phyloP scores from a whole-genome alignment of 1,284 basidiomycete genomes.

The Sanguinoderma infundibulare region DNA sequence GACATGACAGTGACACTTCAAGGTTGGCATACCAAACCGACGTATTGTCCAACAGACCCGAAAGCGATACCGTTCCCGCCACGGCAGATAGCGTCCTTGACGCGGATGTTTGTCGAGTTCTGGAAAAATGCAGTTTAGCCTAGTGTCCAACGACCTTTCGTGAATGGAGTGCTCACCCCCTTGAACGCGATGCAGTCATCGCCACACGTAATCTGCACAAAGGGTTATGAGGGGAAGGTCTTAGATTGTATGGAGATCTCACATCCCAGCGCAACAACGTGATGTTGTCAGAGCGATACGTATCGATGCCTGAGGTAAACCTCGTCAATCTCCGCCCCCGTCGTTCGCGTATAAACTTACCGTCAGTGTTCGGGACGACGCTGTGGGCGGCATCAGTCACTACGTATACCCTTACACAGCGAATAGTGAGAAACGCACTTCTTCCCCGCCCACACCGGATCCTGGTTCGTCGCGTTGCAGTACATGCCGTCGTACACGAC shows the following conservation, averaged over 20 bases:
- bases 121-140: too few relatives aligned
- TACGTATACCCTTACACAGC: too few relatives aligned
- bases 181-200: conserved; percentile 73
- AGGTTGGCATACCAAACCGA: conserved; percentile 46
- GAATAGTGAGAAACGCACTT: conserved; percentile 43
- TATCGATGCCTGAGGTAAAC: conserved; percentile 66
- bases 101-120: conserved; percentile 61
- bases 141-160: too few relatives aligned
- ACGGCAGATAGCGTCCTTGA: conserved; percentile 54
- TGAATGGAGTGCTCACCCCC: conserved; percentile 41
- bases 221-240: not conserved
- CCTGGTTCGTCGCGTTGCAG: conserved; percentile 65
- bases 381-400: conserved; percentile 33
- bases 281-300: conserved; percentile 58
- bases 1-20: not conserved
- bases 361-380: conserved; percentile 69
- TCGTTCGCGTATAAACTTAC: conserved; percentile 36
- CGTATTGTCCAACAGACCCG: conserved; percentile 66
- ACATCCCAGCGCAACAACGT: conserved; percentile 58
- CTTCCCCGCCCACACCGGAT: conserved; percentile 49
- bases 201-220: conserved; percentile 51
- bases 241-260: not conserved
- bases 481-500: conserved; percentile 65
- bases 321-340: too few relatives aligned
- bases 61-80: conserved; percentile 72